phyloP scores from a whole-genome alignment of 1,139 yeast genomes.

The Suhomyces ambrosiae region DNA sequence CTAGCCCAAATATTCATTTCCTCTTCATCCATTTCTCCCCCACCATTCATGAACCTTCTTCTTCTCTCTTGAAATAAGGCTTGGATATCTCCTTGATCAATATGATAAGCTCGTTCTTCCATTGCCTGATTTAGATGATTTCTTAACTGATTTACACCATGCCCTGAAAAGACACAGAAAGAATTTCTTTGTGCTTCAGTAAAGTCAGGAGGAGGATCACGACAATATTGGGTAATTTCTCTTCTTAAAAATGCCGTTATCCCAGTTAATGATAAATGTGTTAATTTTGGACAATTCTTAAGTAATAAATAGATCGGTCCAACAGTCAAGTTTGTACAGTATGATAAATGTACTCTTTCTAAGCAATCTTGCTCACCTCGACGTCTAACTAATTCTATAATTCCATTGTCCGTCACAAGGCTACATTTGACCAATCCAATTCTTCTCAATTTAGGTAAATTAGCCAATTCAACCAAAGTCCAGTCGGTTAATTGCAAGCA shows the following conservation, averaged over 20 bases:
- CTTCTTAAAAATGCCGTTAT: conserved; percentile 83
- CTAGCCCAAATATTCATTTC: conserved; percentile 34
- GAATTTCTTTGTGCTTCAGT: conserved; percentile 82
- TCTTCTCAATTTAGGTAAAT: conserved; percentile 78
- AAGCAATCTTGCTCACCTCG: conserved; percentile 73
- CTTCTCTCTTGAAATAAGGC: conserved; percentile 38
- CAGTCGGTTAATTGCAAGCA: conserved; percentile 88
- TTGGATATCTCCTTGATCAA: conserved; percentile 44
- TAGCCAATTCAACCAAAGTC: conserved; percentile 76
- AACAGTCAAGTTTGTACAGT: conserved; percentile 79
- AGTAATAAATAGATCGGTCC: conserved; percentile 72
- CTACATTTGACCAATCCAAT: conserved; percentile 93
- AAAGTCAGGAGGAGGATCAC: conserved; percentile 95
- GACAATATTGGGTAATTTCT: conserved; percentile 84
- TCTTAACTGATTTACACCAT: conserved; percentile 76
- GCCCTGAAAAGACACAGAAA: conserved; percentile 93
- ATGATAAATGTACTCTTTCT: conserved; percentile 91
- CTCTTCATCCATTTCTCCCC: conserved; percentile 25
- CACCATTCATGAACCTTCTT: conserved; percentile 29
- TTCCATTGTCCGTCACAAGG: conserved; percentile 85
- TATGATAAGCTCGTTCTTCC: conserved; percentile 45
- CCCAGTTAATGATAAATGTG: conserved; percentile 89
- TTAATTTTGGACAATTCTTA: conserved; percentile 79
- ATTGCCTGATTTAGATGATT: conserved; percentile 54
- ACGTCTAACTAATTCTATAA: conserved; percentile 72